A percentile compares a stretch with the other conserved stretches of the same genome.
Evolutionary conservation across 2,329 filamentous ascomycete genomes (phyloP).

Genomic region (Fusarium sp.): DNA sequence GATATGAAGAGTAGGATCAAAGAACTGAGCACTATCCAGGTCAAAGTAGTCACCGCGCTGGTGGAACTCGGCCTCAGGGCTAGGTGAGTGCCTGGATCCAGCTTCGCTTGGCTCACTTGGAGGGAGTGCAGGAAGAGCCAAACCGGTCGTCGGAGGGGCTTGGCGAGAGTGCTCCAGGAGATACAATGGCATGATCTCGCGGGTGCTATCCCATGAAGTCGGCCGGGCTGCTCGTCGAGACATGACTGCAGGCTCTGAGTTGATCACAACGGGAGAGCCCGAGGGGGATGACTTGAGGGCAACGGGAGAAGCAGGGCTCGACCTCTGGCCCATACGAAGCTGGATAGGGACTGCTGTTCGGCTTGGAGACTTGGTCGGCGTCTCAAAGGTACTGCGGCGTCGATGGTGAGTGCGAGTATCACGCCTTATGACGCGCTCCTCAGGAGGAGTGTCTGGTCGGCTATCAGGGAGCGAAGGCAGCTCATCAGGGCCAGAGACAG

Average conservation of each 20-base stretch:
- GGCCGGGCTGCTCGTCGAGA: slow-evolving; percentile 57
- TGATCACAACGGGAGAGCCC: slow-evolving; percentile 45
- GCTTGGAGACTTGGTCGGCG: slow-evolving; percentile 60
- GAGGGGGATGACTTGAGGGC: slow-evolving; percentile 52
- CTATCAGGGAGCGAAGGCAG: slow-evolving; percentile 67
- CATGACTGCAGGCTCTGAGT: slow-evolving; percentile 46
- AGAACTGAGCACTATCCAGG: slow-evolving; percentile 29
- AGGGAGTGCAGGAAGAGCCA: slow-evolving; percentile 60
- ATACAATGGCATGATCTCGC: slow-evolving; percentile 81
- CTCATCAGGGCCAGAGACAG: slow-evolving; percentile 48
- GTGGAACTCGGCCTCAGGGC: slow-evolving; percentile 43
- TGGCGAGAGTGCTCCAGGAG: slow-evolving; percentile 72
- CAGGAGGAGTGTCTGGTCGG: slow-evolving; percentile 63
- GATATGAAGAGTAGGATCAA: slow-evolving; percentile 49
- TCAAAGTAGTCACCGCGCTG: slow-evolving; percentile 44
- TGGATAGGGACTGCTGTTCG: slow-evolving; percentile 66
- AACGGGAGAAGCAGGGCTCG: slow-evolving; percentile 54
- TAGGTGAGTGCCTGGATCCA: slow-evolving; percentile 49
- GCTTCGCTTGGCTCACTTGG: slow-evolving; percentile 56
- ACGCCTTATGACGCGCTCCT: slow-evolving; percentile 54
- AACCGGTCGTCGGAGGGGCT: slow-evolving; percentile 46
- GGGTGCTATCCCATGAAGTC: slow-evolving; percentile 68
- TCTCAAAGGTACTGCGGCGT: slow-evolving; percentile 58
- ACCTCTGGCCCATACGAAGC: slow-evolving; percentile 60
- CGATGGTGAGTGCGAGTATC: slow-evolving; percentile 56